phyloP scores from a whole-genome alignment of 495 filamentous ascomycete genomes.

The Elasticomyces elasticus region DNA sequence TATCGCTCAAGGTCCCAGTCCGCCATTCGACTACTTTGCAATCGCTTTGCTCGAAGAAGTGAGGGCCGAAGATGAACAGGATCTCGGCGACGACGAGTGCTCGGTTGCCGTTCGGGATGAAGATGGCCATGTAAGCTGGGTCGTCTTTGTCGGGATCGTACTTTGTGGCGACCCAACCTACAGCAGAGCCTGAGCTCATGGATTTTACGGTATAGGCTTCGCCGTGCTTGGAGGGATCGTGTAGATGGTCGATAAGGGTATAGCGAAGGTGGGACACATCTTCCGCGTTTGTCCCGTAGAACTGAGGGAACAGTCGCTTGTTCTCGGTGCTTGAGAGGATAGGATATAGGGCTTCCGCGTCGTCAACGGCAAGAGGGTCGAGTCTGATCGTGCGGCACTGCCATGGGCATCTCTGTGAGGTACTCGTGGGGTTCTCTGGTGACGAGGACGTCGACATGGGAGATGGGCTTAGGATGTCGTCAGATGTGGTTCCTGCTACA shows the following conservation, averaged over 20 bases:
- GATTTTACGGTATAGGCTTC: not conserved
- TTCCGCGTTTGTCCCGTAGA: not conserved
- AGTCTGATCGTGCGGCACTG: not conserved
- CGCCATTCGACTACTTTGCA: not conserved
- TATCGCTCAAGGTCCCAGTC: not conserved
- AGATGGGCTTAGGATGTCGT: too few species aligned
- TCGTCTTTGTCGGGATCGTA: not conserved
- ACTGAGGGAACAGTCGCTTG: not conserved
- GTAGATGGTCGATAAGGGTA: not conserved
- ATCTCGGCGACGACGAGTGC: not conserved
- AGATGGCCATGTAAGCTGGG: not conserved
- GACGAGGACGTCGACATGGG: too few species aligned
- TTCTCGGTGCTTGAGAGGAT: not conserved
- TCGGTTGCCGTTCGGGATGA: not conserved
- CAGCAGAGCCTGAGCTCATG: not conserved
- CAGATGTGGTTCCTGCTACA: too few species aligned
- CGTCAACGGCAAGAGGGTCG: not conserved
- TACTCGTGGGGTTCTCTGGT: too few species aligned
- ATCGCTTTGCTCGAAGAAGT: not conserved
- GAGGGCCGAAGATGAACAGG: not conserved
- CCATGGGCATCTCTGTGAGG: too few species aligned
- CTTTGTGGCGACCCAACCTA: not conserved
- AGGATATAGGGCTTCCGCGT: not conserved
- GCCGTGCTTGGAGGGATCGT: not conserved
- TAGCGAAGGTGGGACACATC: not conserved